Evolutionary conservation across 2,329 filamentous ascomycete genomes (phyloP), one percentile per base, ranked within the genome.

Genomic region (Septoria petroselini): DNA sequence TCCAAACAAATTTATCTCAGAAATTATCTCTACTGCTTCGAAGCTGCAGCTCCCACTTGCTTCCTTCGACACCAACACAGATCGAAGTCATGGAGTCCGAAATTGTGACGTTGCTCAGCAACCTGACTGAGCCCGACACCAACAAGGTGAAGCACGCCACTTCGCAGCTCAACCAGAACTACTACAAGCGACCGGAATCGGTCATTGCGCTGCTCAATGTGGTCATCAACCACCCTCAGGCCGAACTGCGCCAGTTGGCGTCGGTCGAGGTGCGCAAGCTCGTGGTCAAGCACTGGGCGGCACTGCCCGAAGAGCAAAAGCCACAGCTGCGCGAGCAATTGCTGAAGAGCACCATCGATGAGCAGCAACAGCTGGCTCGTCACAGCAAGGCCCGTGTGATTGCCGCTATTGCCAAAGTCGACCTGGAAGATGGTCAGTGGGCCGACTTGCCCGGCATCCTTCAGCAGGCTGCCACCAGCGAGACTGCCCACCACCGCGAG

Each of bases 341-440:
- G 27, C 81, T 97, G 50, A 83, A 95, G 64, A 84, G 86, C 35
- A 86, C 89, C 25, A 77, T 96, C 63, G 83, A 85, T 65, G 91
- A 97, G 74, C 79, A 84, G 59, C 81, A 84, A 51, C 75, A 83
- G 29, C 79, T 90, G 48, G 85, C 88, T 56, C 84, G 91, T 54
- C 91, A 96, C 73, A 89, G 90, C 33, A 82, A 88, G 61, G 87
- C 91, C 49, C 88, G 91, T 57, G 83, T 97, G 38, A 86, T 97
- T 63, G 88, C 91, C 27, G 83, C 85, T 42, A 86, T 97, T 59
- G 90, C 91, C 34, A 85, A 85, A 62, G 76, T 89, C 58, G 93
- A 98, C 70, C 83, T 96, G 61, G 83, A 88, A 57, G 84, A 94
- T 68, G 88, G 86, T 58, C 83, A 95, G 70, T 94, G 88, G 88